Conservation (phyloP, 768 basidiomycete species). For the Kwoniella dendrophila region DNA sequence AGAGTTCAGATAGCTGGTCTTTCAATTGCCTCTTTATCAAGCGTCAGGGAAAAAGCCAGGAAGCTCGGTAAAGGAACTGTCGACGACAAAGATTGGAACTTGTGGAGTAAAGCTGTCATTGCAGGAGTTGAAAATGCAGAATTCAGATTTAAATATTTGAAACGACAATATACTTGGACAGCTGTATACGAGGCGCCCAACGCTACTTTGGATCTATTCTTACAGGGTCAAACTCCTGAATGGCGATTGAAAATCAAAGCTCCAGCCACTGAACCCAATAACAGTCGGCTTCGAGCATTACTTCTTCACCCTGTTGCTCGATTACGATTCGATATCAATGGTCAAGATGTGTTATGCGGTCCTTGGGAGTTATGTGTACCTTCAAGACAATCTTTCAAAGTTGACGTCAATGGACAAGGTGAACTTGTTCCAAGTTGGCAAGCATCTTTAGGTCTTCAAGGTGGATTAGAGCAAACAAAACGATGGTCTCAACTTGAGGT, state of each 20-base stretch:
- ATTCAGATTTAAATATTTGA: conserved; percentile 79
- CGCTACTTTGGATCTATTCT: conserved; percentile 72
- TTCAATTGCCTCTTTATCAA: conserved; percentile 61
- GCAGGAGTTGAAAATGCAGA: conserved; percentile 54
- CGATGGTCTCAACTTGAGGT: conserved; percentile 72
- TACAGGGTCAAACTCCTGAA: conserved; percentile 75
- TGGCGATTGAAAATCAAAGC: conserved; percentile 84
- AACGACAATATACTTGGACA: conserved; percentile 86
- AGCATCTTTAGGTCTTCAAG: conserved; percentile 72
- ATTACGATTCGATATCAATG: conserved; percentile 56
- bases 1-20: conserved; percentile 64
- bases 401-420: conserved; percentile 65
- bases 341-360: conserved; percentile 62
- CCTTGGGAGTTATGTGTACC: conserved; percentile 82
- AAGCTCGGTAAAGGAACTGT: conserved; percentile 37
- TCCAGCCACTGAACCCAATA: conserved; percentile 68
- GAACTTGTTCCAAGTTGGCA: conserved; percentile 83
- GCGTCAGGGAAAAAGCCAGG: conserved; percentile 51
- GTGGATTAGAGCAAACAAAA: conserved; percentile 67
- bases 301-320: conserved; percentile 78
- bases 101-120: conserved; percentile 62
- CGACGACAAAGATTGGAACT: conserved; percentile 63
- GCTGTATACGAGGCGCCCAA: conserved; percentile 72
- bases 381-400: conserved; percentile 60
- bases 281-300: conserved; percentile 73